phyloP scores from a whole-genome alignment of 345 rosid genomes.

The Viola odorata region DNA sequence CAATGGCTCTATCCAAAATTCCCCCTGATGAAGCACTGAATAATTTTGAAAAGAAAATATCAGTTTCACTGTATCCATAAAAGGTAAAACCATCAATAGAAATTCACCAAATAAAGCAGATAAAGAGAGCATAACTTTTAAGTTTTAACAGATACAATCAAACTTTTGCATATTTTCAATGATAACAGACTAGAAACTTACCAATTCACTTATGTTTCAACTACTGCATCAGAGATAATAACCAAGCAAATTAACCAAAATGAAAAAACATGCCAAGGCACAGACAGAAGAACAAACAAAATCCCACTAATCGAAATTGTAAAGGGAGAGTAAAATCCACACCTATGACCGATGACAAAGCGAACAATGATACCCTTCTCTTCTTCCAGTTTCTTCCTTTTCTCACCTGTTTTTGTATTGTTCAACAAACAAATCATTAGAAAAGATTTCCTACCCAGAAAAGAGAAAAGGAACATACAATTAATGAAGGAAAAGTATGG shows the following conservation, averaged over 20 bases:
- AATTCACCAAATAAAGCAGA: not conserved
- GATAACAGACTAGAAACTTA: too few species aligned
- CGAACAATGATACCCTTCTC: slow-evolving; percentile 86
- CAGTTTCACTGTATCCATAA: too few species aligned
- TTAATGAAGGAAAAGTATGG: not conserved
- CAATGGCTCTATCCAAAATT: slow-evolving; percentile 81
- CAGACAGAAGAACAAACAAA: not conserved
- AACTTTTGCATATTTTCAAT: too few species aligned
- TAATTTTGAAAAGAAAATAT: not conserved
- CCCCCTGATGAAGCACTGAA: slow-evolving; percentile 86
- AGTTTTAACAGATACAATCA: too few species aligned
- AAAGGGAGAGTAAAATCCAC: slow-evolving; percentile 6
- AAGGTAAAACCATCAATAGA: too few species aligned
- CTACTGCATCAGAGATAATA: too few species aligned
- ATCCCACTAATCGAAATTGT: not conserved
- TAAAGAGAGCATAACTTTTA: too few species aligned
- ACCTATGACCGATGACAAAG: slow-evolving; percentile 94
- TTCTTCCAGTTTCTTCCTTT: slow-evolving; percentile 80
- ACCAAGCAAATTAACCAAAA: too few species aligned
- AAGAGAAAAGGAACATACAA: slow-evolving; percentile 2
- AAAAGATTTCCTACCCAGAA: slow-evolving; percentile 3
- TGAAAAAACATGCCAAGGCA: too few species aligned
- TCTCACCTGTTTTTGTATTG: slow-evolving; percentile 51
- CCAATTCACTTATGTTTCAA: too few species aligned
- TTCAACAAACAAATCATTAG: slow-evolving; percentile 10